phyloP scores from a whole-genome alignment of 495 filamentous ascomycete genomes.

The Aspergillus saccharolyticus region DNA sequence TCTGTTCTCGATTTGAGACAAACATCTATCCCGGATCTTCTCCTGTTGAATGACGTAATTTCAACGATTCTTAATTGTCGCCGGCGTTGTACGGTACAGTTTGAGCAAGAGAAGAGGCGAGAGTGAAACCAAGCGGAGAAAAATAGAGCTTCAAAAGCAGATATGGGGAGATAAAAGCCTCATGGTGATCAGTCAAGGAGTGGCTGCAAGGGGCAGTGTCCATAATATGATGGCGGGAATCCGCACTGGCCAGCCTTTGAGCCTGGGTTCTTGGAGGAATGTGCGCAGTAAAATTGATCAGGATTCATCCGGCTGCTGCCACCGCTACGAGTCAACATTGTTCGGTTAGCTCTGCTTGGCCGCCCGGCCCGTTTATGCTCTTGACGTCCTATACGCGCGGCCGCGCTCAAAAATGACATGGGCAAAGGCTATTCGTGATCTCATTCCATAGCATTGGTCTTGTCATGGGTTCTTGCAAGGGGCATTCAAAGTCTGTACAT shows the following conservation, averaged over 20 bases:
- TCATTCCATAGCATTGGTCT: neutral
- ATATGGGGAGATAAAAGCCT: neutral
- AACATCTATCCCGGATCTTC: neutral
- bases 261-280: neutral
- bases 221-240: neutral
- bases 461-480: neutral
- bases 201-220: neutral
- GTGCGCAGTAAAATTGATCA: neutral
- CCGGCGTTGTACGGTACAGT: too few relatives aligned
- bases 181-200: neutral
- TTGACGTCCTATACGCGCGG: neutral
- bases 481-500: slow-evolving; percentile 46
- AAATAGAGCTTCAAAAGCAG: neutral
- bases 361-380: neutral
- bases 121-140: neutral
- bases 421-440: neutral
- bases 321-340: neutral
- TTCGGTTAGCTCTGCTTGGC: neutral
- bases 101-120: neutral
- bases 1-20: neutral
- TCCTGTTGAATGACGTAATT: neutral
- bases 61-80: neutral
- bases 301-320: neutral
- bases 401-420: neutral
- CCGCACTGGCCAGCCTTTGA: neutral